Evolutionary conservation across 495 filamentous ascomycete species (phyloP).

Genomic region (Talaromyces ruber): DNA sequence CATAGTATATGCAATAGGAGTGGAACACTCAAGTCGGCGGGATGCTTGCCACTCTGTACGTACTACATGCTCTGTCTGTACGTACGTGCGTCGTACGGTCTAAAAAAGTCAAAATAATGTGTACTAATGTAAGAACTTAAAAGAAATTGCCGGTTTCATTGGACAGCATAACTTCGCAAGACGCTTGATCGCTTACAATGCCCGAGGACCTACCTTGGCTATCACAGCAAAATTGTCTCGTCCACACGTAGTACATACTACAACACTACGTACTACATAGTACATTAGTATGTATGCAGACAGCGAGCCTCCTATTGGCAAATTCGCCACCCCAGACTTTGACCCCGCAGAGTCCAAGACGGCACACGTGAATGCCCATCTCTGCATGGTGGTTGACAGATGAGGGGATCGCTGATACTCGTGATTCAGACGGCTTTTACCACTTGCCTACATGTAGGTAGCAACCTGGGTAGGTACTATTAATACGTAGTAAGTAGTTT

Average conservation of each 20-base stretch:
- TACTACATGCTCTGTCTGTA: background rate
- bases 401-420: background rate
- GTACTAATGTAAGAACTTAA: background rate
- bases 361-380: background rate
- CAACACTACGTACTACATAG: too few species aligned
- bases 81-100: background rate
- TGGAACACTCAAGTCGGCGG: background rate
- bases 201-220: background rate
- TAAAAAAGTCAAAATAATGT: background rate
- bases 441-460: too few species aligned
- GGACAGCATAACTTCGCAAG: background rate
- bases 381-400: background rate
- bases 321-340: conserved; percentile 3
- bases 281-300: too few species aligned
- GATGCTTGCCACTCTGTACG: background rate
- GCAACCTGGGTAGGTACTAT: too few species aligned
- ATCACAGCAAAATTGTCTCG: too few species aligned
- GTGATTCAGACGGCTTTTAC: background rate
- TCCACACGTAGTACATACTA: too few species aligned
- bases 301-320: background rate
- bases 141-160: background rate
- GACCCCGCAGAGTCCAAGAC: background rate
- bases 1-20: background rate
- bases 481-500: too few species aligned
- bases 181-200: background rate